Evolutionary conservation across 148 eudicot genomes (phyloP), one percentile per base, ranked within the genome.

Genomic region (Rheum nobile): DNA sequence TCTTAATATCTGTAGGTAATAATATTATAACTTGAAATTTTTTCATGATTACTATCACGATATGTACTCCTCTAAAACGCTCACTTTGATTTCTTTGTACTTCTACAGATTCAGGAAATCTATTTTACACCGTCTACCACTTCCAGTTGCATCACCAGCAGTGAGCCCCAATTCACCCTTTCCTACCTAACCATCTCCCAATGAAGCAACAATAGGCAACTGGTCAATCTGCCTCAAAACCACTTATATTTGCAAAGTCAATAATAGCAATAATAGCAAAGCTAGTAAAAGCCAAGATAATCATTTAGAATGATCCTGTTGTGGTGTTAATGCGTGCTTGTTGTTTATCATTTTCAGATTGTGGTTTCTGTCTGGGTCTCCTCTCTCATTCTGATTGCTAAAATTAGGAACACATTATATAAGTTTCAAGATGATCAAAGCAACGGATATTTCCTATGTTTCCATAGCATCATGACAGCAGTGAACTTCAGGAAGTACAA

Each of bases 51-150:
- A 16, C 65, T 57, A 2, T 8, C 6, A 39, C 6, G 17, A 19
- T 19, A 47, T 47, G 17, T 4, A 47, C 52, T 47, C 52, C 19
- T 47, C 5, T 16, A 39, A 13, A 47, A 14, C 14, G 52, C 19
- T 1, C 29, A 57, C 22, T 57, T 16, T 26, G 6, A 57, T 57
- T 9, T 57, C 34, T 4, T 72, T 72, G 21, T 82, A 79, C 92
- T n/a, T n/a, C n/a, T n/a, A 94, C 97, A 67, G 79, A 83, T 79
- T 75, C 79, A 17, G 98, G 97, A 78, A 94, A 94, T 37, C 98
- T 96, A 22, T 91, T 94, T 65, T 89, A 91, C 82, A 91, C 89
- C 50, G 82, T 82, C 86, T 97, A 74, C 77, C 97, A 54, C 83
- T 95, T 48, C 98, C 92, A 39, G 75, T 80, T 21, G 43, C 59